A percentile compares a stretch with the other conserved stretches of the same genome.
Evolutionary conservation across 2,329 filamentous ascomycete species (phyloP).

Genomic region (Fusarium sp.): DNA sequence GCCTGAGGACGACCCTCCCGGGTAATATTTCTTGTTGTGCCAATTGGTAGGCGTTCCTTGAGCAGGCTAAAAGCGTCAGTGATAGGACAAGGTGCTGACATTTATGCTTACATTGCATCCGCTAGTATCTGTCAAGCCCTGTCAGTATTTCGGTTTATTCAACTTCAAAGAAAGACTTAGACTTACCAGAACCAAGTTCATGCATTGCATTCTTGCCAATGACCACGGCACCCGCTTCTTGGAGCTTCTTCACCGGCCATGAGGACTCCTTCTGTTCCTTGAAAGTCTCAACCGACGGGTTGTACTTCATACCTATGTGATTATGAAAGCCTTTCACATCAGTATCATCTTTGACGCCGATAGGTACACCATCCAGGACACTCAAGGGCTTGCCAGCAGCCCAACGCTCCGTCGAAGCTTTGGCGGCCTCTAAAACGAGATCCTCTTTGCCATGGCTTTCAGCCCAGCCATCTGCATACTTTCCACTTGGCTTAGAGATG

Average conservation of each 20-base stretch:
- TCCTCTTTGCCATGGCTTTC: slow-evolving; percentile 68
- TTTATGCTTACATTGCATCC: slow-evolving; percentile 74
- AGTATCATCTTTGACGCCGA: slow-evolving; percentile 86
- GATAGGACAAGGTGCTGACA: neutral
- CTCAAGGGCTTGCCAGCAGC: slow-evolving; percentile 72
- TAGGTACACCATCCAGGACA: slow-evolving; percentile 82
- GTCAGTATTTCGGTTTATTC: slow-evolving; percentile 20
- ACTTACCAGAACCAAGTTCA: slow-evolving; percentile 76
- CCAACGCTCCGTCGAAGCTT: slow-evolving; percentile 78
- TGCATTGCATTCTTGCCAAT: slow-evolving; percentile 85
- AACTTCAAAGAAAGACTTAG: slow-evolving; percentile 30
- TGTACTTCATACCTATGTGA: slow-evolving; percentile 71
- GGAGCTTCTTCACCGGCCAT: slow-evolving; percentile 77
- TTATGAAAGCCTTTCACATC: slow-evolving; percentile 76
- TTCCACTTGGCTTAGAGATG: slow-evolving; percentile 66
- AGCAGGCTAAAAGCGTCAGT: slow-evolving; percentile 62
- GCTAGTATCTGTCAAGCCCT: slow-evolving; percentile 69
- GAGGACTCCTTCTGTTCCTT: slow-evolving; percentile 65
- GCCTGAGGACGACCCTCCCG: slow-evolving; percentile 84
- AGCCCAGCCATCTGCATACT: slow-evolving; percentile 80
- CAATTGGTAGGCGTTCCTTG: slow-evolving; percentile 83
- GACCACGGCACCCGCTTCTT: slow-evolving; percentile 79
- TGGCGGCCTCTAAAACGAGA: slow-evolving; percentile 73
- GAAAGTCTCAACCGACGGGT: slow-evolving; percentile 65
- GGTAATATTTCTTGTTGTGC: slow-evolving; percentile 80